Evolutionary conservation across 352 stramenopile genomes (phyloP), one percentile per base, ranked within the genome.

Genomic region (Blastocystis sp.): DNA sequence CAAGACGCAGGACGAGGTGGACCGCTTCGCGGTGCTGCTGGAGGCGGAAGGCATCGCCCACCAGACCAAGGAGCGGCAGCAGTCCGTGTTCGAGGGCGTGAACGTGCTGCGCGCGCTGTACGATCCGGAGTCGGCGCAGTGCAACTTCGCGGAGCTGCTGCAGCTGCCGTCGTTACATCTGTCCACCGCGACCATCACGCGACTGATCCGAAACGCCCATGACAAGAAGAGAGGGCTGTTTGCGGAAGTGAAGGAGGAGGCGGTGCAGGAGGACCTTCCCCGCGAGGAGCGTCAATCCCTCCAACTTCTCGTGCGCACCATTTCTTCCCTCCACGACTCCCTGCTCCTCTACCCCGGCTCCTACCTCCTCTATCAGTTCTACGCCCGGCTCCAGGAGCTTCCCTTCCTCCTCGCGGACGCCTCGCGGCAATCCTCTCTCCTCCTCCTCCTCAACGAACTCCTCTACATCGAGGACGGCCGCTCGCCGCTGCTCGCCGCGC

Each of bases 351-450:
- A 45, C 52, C 74, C 74, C 19, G 74, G 74, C 28, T 84, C 74
- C 3, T 84, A 68, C 52, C 74, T 84, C 66, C 74, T 84, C 24
- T 59, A 68, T 45, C 74, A 52, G 3, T 84, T 84, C 28, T 84
- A 84, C 45, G 10, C 34, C 2, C 21, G 60, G 4, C 21, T 68
- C 4, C 24, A 84, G 0, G 52, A 66, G 7, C 40, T 84, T 21
- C 45, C 74, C n/a, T 11, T n/a, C 6, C 6, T 84, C 17, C 9
- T 84, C 34, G 17, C 19, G 7, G 74, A 84, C 10, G 21, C 38
- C 0, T 1, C 17, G 24, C 74, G 74, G 9, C 74, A 84, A 10
- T 17, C 52, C 24, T 81, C 71, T 10, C 42, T 84, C 38, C 48
- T 84, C 24, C 21, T 14, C 3, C 61, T 84, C 4, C 52, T 84